Base-by-base conservation (phyloP, 352 stramenopile genomes). In the Phytopythium aichiense region DNA sequence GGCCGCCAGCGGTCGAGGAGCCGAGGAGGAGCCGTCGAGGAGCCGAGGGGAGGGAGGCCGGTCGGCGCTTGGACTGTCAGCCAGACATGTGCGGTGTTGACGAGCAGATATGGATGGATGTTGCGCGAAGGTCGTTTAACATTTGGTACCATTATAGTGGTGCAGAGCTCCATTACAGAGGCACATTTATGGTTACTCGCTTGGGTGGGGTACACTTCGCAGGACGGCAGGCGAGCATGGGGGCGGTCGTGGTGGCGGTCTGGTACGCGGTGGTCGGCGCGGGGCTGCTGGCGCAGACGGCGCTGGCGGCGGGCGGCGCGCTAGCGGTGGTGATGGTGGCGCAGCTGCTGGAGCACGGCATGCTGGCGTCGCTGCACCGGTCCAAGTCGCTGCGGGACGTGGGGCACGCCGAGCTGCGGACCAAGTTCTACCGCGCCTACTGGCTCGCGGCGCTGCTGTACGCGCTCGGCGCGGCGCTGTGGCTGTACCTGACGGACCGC, bases 401-500 rank as follows among this genome's bases (percentile, higher is more conserved):
- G 52, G 69, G 63, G 48, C 64, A 79, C 43, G 64, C 61, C 18
- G 64, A 73, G 40, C 66, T 89, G n/a, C 66, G 63, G 12, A 43
- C 69, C 31, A 56, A 74, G 37, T 91, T 89, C 64, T 91, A 92
- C 65, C 79, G 82, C 52, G 54, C 65, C 37, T 92, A 87, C 60
- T 92, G 83, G 83, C 63, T 76, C n/a, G 45, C 74, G 22, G 76
- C 73, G 12, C 18, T 83, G n/a, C 54, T 72, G 18, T 81, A 81
- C 51, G 51, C 87, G 25, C 0, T 80, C 28, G 57, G 53, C 18
- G 66, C 72, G 23, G 60, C 66, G 25, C 46, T 87, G 3, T 92
- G 83, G 83, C 71, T 92, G 31, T 87, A 84, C 60, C 58, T 78
- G 18, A 87, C 83, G 5, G 77, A 91, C 35, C 82, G 81, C 18